Base-by-base conservation (phyloP, 495 filamentous ascomycete genomes). In the Rhypophila decipiens region DNA sequence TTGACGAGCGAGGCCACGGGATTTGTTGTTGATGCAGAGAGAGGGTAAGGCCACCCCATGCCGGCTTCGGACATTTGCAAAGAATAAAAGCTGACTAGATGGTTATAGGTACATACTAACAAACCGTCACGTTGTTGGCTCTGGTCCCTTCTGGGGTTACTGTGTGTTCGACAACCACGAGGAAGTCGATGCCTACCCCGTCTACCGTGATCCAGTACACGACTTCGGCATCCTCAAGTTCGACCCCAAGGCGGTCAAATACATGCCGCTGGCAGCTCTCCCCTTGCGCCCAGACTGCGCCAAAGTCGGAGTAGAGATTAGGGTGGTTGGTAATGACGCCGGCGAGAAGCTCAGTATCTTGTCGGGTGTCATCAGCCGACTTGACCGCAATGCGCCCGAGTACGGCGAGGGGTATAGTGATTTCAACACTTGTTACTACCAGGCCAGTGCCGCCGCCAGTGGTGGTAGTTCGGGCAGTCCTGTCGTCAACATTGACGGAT, bases 401-500 rank as follows among this genome's bases (percentile, higher is more conserved):
- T 99, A 99, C 55, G 91, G 93, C 29, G 93, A 97, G 51, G 93
- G 93, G 2, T 99, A 99, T 66, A 90, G 90, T 65, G 93, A 99
- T 60, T 99, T 99, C 74, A 99, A 98, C 61, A 98, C 93, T 27
- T 96, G 96, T 65, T 99, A 99, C 67, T 97, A 97, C 51, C 93
- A 99, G 73, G 93, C 93, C 50, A 94, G 91, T 12, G 93, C 93
- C 22, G 90, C 93, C 5, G 93, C 93, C 10, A 96, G 87, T 63
- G 93, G 93, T 47, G 93, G 93, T 53, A 95, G 88, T 68, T 97
- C 94, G 9, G 93, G 93, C 22, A 93, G 87, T 80, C 93, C 93
- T 1, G 93, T 99, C 2, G 90, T 99, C 49, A 94, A 97, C 59
- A 84, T 96, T 29, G 88, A 95, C 62, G 93, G 93, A 1, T 84